Evolutionary conservation across 1,284 basidiomycete genomes (phyloP).

Genomic region (Thecaphora thlaspeos): DNA sequence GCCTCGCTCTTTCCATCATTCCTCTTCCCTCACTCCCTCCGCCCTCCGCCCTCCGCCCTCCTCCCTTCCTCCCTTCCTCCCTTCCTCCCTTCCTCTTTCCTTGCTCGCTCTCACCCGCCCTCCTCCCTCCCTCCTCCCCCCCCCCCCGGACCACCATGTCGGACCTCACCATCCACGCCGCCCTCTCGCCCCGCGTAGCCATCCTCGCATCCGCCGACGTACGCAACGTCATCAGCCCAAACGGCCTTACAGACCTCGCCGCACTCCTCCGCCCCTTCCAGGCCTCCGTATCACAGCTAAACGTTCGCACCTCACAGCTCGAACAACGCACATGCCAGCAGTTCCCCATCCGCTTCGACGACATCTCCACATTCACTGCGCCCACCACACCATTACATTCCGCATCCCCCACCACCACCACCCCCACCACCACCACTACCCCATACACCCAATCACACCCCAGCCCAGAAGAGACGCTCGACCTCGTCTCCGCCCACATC

Average conservation of each 20-base stretch:
- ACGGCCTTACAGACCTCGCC: conserved; percentile 38
- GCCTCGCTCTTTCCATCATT: too few relatives aligned
- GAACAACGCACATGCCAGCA: conserved; percentile 35
- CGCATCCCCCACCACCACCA: too few relatives aligned
- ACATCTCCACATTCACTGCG: conserved; percentile 32
- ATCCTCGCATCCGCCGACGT: conserved; percentile 50
- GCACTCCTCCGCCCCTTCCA: conserved; percentile 51
- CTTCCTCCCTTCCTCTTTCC: too few relatives aligned
- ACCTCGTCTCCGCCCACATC: conserved; percentile 37
- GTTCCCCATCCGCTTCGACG: conserved; percentile 51
- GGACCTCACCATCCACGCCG: conserved; percentile 40
- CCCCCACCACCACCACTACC: too few relatives aligned
- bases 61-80: too few relatives aligned
- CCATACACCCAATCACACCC: conserved; percentile 5
- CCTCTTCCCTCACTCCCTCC: too few relatives aligned
- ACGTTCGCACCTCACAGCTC: conserved; percentile 51
- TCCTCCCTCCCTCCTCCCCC: too few relatives aligned
- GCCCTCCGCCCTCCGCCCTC: too few relatives aligned
- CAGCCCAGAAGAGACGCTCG: conserved; percentile 25
- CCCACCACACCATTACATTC: conserved; percentile 8
- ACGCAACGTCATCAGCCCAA: conserved; percentile 26
- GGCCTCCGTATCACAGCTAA: conserved; percentile 27
- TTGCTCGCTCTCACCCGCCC: too few relatives aligned
- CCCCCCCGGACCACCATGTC: too few relatives aligned
- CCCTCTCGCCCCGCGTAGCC: conserved; percentile 48